Conservation (phyloP, 768 basidiomycete genomes). For the Cystobasidium onofrii region DNA sequence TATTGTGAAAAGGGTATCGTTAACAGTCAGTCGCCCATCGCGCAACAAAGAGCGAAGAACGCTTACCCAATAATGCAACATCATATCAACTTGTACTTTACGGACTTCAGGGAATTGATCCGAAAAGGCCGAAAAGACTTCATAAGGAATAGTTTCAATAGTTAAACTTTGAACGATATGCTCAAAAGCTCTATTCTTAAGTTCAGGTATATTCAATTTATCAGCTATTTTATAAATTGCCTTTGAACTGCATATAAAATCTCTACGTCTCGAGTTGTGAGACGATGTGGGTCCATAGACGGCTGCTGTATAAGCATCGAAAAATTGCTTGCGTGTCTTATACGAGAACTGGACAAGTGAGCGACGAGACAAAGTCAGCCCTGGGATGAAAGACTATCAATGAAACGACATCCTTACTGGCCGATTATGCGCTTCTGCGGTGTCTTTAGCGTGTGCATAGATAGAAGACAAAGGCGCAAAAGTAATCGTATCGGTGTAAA, state of each 20-base stretch:
- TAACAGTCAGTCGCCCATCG: constrained; percentile 17
- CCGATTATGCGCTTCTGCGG: constrained; percentile 1
- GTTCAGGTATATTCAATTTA: constrained; percentile 45
- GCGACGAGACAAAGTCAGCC: constrained; percentile 23
- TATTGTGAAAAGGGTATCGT: constrained; percentile 11
- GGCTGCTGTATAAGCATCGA: constrained; percentile 13
- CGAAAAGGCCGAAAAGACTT: constrained; percentile 48
- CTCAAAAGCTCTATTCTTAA: constrained; percentile 47
- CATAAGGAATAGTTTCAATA: constrained; percentile 47
- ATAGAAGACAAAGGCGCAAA: constrained; percentile 48
- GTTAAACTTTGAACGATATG: constrained; percentile 47
- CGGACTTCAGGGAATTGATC: constrained; percentile 47
- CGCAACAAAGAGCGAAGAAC: constrained; percentile 38
- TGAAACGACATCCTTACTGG: constrained; percentile 27
- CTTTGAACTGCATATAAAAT: constrained; percentile 45
- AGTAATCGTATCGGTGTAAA: constrained; percentile 47
- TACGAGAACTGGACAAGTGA: constrained; percentile 3
- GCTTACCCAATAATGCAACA: constrained; percentile 38
- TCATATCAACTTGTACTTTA: constrained; percentile 43
- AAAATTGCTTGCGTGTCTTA: constrained; percentile 16
- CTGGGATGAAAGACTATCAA: constrained; percentile 21
- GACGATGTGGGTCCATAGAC: background rate
- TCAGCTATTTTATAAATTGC: constrained; percentile 44
- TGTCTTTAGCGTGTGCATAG: constrained; percentile 38
- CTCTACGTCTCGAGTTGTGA: background rate